Evolutionary conservation across 108 stramenopile species (phyloP).

Genomic region (Skeletonema marinoi): DNA sequence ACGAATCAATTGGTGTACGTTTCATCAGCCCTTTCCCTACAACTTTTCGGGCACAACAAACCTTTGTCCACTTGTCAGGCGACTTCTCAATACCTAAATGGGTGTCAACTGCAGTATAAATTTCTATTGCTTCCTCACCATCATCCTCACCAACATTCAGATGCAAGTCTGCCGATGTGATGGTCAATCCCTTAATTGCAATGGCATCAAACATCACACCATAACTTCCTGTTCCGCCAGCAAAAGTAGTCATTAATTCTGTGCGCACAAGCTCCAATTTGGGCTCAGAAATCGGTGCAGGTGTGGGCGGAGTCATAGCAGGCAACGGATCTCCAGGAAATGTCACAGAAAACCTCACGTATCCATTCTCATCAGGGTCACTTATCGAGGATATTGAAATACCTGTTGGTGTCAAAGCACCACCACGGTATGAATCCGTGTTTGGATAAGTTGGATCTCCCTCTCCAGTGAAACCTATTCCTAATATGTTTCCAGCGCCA

Average conservation of each 20-base stretch:
- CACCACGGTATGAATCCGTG: slow-evolving; percentile 27
- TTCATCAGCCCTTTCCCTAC: slow-evolving; percentile 1
- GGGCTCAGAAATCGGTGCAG: background rate
- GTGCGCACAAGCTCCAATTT: background rate
- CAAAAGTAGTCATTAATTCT: slow-evolving; percentile 19
- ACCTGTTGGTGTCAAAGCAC: slow-evolving; percentile 9
- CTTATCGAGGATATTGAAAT: slow-evolving; percentile 7
- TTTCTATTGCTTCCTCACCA: slow-evolving; percentile 14
- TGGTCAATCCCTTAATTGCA: slow-evolving; percentile 5
- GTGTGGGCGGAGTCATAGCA: background rate
- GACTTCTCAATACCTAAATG: slow-evolving; percentile 14
- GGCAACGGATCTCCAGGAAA: slow-evolving; percentile 16
- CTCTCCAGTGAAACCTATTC: slow-evolving; percentile 14
- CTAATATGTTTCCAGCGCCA: background rate
- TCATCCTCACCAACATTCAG: slow-evolving; percentile 3
- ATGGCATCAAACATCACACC: slow-evolving; percentile 26
- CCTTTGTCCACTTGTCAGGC: slow-evolving; percentile 13
- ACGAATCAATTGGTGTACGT: background rate
- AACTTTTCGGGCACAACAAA: slow-evolving; percentile 11
- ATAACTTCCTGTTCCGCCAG: slow-evolving; percentile 13
- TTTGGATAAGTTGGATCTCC: slow-evolving; percentile 6
- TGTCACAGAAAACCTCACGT: slow-evolving; percentile 17
- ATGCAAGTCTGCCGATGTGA: slow-evolving; percentile 16
- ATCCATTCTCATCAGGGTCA: slow-evolving; percentile 7
- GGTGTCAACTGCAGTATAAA: slow-evolving; percentile 16